phyloP scores from a whole-genome alignment of 306 rosid genomes.

The Glycine latifolia region DNA sequence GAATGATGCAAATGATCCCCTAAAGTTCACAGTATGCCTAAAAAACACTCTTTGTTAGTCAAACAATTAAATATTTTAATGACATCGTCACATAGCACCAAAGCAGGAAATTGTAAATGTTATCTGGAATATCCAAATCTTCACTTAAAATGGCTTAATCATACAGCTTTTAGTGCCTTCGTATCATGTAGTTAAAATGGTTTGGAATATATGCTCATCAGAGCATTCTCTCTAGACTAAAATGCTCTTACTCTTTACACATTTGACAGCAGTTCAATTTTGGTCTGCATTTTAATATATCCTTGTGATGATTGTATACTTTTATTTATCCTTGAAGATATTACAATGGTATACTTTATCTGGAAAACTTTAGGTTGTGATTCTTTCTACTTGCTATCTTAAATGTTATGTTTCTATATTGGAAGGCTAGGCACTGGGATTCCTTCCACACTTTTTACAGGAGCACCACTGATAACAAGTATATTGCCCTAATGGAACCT shows the following conservation, averaged over 20 bases:
- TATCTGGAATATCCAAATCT: conserved; percentile 9
- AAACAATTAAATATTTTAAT: conserved; percentile 12
- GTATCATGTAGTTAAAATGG: conserved; percentile 13
- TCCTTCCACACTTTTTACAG: conserved; percentile 83
- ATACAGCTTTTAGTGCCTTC: not conserved
- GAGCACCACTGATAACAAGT: conserved; percentile 94
- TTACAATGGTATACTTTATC: conserved; percentile 7
- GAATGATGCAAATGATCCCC: conserved; percentile 3
- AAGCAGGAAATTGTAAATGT: conserved; percentile 27
- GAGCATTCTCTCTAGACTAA: conserved; percentile 14
- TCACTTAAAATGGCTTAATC: conserved; percentile 22
- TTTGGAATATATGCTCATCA: conserved; percentile 11
- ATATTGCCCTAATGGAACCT: conserved; percentile 44
- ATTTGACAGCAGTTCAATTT: conserved; percentile 19
- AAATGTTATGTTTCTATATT: conserved; percentile 38
- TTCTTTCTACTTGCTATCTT: conserved; percentile 32
- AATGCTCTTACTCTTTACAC: not conserved
- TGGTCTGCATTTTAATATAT: conserved; percentile 30
- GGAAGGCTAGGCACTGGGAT: conserved; percentile 94
- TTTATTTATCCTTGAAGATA: conserved; percentile 25
- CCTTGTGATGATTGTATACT: not conserved
- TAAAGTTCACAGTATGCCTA: not conserved
- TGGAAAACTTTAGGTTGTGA: not conserved
- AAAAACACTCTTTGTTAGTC: not conserved
- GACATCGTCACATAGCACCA: not conserved